Base-by-base conservation (phyloP, 1,284 basidiomycete genomes). In the Cryptococcus deneoformans region DNA sequence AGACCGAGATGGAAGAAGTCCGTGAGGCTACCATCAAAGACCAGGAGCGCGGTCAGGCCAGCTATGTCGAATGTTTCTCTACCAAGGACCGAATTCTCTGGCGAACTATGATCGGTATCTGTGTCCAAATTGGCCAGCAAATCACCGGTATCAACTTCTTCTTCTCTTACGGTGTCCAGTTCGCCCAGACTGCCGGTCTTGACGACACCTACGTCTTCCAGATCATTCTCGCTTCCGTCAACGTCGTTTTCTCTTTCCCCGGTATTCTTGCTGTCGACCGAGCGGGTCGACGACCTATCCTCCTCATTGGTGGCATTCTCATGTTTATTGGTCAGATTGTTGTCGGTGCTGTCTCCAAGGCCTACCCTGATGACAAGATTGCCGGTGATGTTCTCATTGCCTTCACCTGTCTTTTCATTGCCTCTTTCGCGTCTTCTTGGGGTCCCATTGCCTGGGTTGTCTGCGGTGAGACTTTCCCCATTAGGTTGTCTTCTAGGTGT, bases 361-460 rank as follows among this genome's bases (percentile, higher is more conserved):
- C 70, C 14, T 59, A 68, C 57, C 70, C 70, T 29, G 59, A 70
- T 55, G 48, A 60, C 50, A 52, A 61, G 6, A 52, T 69, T 39
- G 77, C 77, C 34, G 80, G 80, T 57, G 75, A 80, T 64, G 71
- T 78, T 16, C 69, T 80, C 53, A 79, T 82, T 65, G 78, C 79
- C 40, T 80, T 81, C 66, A 77, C 75, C 44, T 80, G 78, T 69
- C 60, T 81, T 64, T 81, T 81, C 70, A 72, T 82, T 59, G 78
- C 77, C 34, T 73, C 71, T 34, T 82, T 81, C 65, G 80, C 80
- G 9, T 63, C 74, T 11, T 75, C 75, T 50, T 80, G 78, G 76
- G 80, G 79, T 36, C 79, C 79, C 3, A 75, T 79, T 46, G 77
- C 70, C 37, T 71, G n/a, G n/a, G 75, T 76, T 56, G 72, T 74